Evolutionary conservation across 768 basidiomycete species (phyloP).

Genomic region (Polyporus arcularius): DNA sequence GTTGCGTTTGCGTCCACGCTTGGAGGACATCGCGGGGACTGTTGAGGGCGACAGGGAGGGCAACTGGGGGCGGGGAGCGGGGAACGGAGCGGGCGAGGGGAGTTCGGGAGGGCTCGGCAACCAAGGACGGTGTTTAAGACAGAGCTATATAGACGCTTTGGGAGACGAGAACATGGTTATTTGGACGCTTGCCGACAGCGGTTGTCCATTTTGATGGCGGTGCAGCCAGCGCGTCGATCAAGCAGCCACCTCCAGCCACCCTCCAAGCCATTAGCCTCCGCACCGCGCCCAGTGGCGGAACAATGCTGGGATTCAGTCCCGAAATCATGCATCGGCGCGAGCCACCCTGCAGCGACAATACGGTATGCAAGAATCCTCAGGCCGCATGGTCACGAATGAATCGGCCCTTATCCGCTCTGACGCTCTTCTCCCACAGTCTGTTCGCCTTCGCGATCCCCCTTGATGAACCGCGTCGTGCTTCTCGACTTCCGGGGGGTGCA

Average conservation of each 20-base stretch:
- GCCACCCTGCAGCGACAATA: no score
- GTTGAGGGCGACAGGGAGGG: conserved; percentile 13
- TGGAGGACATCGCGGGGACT: conserved; percentile 65
- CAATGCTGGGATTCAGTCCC: no score
- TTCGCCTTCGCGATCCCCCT: no score
- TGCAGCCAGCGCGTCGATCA: conserved; percentile 26
- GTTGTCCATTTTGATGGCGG: conserved; percentile 15
- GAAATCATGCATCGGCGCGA: no score
- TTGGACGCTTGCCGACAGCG: conserved; percentile 18
- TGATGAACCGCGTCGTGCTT: no score
- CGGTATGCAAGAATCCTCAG: no score
- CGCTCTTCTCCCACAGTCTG: no score
- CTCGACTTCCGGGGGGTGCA: no score
- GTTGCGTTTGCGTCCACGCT: conserved; percentile 84
- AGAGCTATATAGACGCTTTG: conserved; percentile 27
- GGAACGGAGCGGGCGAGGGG: conserved; percentile 35
- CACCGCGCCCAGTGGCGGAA: no score
- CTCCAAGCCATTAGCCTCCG: neutral
- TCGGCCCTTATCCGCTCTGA: no score
- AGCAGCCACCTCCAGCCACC: neutral
- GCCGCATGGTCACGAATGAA: no score
- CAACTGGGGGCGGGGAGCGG: conserved; percentile 31
- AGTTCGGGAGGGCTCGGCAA: conserved; percentile 35
- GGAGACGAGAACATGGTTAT: conserved; percentile 23
- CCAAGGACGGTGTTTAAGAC: conserved; percentile 35